Base-by-base conservation (phyloP, 345 rosid species). In the Eucalyptus sp. region DNA sequence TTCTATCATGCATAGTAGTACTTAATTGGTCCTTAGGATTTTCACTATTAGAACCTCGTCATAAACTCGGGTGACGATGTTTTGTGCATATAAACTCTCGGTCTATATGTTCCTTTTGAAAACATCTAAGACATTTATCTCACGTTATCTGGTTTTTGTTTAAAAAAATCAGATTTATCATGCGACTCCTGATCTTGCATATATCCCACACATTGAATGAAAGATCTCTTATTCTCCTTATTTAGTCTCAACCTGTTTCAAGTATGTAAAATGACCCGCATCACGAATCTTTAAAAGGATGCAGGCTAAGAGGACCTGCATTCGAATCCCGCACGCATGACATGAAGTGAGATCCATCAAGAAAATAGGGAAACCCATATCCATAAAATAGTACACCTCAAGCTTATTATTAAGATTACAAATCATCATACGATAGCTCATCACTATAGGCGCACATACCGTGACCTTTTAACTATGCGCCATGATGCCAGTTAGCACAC, bases 61-160 rank as follows among this genome's bases (percentile, higher is more conserved):
- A 71, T 71, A 71, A 71, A 18, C 25, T 37, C 4, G 8, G 14
- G 14, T 20, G 0, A 37, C 0, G 2, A 37, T 37, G 7, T 37
- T 33, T 37, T 18, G 17, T 5, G 13, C 5, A 9, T 3, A 37
- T 18, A 5, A 33, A 37, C 27, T 71, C 81, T 71, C 13, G 1
- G 27, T 10, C 13, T 71, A 10, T 71, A 71, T 8, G 6, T 71
- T 71, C 25, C 44, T 71, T 68, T 68, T 0, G 1, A 17, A 31
- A 68, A 16, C 20, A 31, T 31, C 24, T 66, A 16, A 31, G 5
- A 31, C 4, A 14, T 14, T 64, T 14, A n/a, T 64, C 37, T n/a
- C 18, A 29, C 0, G 0, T 17, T 3, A 71, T 33, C 7, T 0
- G 3, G 1, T 71, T 71, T 1, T 71, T 2, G 4, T 71, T 71